Conservation (phyloP, 805 yeast genomes). For the Sporopachydermia quercuum region DNA sequence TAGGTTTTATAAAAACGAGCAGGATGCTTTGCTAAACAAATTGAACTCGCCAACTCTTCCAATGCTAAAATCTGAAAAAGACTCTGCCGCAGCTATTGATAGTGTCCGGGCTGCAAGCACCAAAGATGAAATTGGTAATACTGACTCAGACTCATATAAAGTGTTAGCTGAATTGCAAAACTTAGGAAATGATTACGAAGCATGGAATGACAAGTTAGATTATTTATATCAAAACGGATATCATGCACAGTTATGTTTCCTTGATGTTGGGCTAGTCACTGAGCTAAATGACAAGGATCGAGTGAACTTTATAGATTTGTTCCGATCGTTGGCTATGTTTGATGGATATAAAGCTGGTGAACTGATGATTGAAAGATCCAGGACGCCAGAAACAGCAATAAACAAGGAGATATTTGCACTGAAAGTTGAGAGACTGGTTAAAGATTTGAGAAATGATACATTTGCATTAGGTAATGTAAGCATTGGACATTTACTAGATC, state of each 20-base stretch:
- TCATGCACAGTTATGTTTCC: conserved; percentile 74
- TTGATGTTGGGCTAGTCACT: conserved; percentile 89
- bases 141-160: not conserved
- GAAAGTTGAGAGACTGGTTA: conserved; percentile 74
- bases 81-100: conserved; percentile 16
- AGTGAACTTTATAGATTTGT: conserved; percentile 75
- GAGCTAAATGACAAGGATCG: conserved; percentile 69
- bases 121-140: conserved; percentile 12
- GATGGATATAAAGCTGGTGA: conserved; percentile 94
- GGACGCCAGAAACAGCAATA: conserved; percentile 79
- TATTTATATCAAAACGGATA: conserved; percentile 40
- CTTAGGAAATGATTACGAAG: conserved; percentile 15
- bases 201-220: conserved; percentile 33
- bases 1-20: conserved; percentile 38
- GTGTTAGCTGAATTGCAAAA: not conserved
- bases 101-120: conserved; percentile 21
- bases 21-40: conserved; percentile 9
- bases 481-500: conserved; percentile 80
- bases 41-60: conserved; percentile 13
- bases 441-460: conserved; percentile 69
- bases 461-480: conserved; percentile 86
- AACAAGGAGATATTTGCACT: conserved; percentile 75
- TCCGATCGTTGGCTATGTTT: conserved; percentile 76
- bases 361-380: conserved; percentile 84
- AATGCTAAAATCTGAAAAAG: conserved; percentile 7